phyloP scores from a whole-genome alignment of 177 flowering plant genomes.

The Vitis hybrid region DNA sequence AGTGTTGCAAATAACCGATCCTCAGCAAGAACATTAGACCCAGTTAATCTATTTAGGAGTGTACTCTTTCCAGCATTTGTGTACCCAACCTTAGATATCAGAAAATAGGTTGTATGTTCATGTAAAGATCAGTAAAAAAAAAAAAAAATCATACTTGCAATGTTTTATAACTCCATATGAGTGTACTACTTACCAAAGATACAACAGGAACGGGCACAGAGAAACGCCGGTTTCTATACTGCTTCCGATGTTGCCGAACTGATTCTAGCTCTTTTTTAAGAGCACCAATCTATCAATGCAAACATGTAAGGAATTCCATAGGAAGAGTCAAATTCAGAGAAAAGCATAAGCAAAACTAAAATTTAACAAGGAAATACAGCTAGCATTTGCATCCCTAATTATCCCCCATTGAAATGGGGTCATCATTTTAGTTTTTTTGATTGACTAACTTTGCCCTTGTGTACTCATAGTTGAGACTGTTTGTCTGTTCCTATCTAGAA shows the following conservation, averaged over 20 bases:
- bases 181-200: slow-evolving; percentile 62
- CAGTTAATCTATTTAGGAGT: slow-evolving; percentile 80
- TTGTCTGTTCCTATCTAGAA: too few relatives aligned
- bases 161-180: background rate
- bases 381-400: too few relatives aligned
- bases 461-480: too few relatives aligned
- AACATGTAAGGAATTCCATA: background rate
- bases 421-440: too few relatives aligned
- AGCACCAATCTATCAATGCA: slow-evolving; percentile 62
- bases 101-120: slow-evolving; percentile 4
- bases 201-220: slow-evolving; percentile 95
- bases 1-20: slow-evolving; percentile 91
- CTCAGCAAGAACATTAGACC: slow-evolving; percentile 93
- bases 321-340: background rate
- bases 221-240: slow-evolving; percentile 71
- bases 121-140: background rate
- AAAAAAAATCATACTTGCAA: background rate
- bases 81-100: slow-evolving; percentile 78
- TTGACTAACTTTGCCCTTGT: too few relatives aligned
- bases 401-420: too few relatives aligned
- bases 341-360: background rate
- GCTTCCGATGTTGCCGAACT: slow-evolving; percentile 85
- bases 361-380: background rate
- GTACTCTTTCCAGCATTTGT: slow-evolving; percentile 99
- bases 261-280: slow-evolving; percentile 86